Evolutionary conservation across 2,329 filamentous ascomycete species (phyloP).

Genomic region (Colletotrichum cereale): DNA sequence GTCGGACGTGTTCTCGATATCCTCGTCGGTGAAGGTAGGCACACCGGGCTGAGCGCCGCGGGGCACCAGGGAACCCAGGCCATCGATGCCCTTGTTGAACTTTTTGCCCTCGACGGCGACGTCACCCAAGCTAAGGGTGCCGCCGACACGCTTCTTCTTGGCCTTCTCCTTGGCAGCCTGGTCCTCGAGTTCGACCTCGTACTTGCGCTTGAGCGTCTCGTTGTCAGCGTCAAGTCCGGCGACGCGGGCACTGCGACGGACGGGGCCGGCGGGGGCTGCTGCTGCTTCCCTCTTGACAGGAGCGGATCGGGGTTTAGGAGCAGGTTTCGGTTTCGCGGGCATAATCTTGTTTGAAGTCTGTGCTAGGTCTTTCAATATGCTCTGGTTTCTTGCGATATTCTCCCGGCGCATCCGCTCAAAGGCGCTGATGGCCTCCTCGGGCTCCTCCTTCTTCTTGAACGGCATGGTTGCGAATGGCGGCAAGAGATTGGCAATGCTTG

Average conservation of each 20-base stretch:
- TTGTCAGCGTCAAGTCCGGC: slow-evolving; percentile 66
- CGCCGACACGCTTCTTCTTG: slow-evolving; percentile 68
- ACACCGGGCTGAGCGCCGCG: slow-evolving; percentile 83
- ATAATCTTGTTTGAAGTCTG: slow-evolving; percentile 77
- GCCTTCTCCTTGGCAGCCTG: slow-evolving; percentile 59
- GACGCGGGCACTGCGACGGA: slow-evolving; percentile 69
- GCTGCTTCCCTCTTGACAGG: slow-evolving; percentile 59
- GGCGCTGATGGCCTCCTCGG: slow-evolving; percentile 72
- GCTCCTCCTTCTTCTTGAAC: slow-evolving; percentile 53
- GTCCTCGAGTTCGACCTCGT: slow-evolving; percentile 61
- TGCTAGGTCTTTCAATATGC: slow-evolving; percentile 81
- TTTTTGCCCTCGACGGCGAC: slow-evolving; percentile 85
- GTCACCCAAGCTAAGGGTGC: slow-evolving; percentile 78
- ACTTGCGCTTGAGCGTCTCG: slow-evolving; percentile 62
- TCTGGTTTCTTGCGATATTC: slow-evolving; percentile 89
- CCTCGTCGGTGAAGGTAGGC: slow-evolving; percentile 87
- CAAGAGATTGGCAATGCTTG: not conserved
- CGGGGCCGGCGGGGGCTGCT: slow-evolving; percentile 54
- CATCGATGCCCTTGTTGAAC: slow-evolving; percentile 76
- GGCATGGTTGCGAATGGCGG: slow-evolving; percentile 56
- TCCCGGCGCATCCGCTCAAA: slow-evolving; percentile 88
- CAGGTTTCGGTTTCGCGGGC: slow-evolving; percentile 69
- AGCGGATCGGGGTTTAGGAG: slow-evolving; percentile 54
- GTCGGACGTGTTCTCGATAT: slow-evolving; percentile 83
- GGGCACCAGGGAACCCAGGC: slow-evolving; percentile 70